Base-by-base conservation (phyloP, 2,329 filamentous ascomycete species). In the Aspergillus texensis region DNA sequence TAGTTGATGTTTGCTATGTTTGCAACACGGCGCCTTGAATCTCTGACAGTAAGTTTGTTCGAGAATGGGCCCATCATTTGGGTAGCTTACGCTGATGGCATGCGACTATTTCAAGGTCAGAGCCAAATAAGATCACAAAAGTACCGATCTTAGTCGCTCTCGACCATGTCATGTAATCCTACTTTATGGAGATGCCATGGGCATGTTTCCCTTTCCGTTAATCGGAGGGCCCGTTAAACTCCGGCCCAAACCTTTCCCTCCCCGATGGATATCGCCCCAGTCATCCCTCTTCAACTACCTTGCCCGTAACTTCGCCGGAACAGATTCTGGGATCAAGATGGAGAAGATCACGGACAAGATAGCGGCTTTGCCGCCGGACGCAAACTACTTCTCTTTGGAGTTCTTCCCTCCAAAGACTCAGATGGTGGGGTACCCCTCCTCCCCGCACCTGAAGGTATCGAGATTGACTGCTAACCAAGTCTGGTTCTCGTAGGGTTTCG, bases 371-470 rank as follows among this genome's bases (percentile, higher is more conserved):
- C 91, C 92, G 78, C 86, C 90, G 68, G 88, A 92, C 79, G 87
- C 88, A 68, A 89, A 87, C 77, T 98, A 95, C 84, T 96, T 97
- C 81, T 98, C 95, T 55, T 90, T 98, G 80, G 95, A 99, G 82
- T 99, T 99, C 88, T 99, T 99, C 82, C 95, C 95, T 70, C 95
- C 95, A 67, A 99, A 98, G 84, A 99, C 95, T 54, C 86, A 90
- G 65, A 97, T 96, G 89, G 86, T 87, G 74, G 72, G 79, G 72
- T 73, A 69, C 21, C 53, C 53, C 46, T 57, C 53, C 62, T 66
- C 71, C 68, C 69, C 72, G 72, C 75, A 70, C 58, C 58, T 60
- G n/a, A 39, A 12, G 16, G 58, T 60, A 48, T 36, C 50, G 46
- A 65, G 30, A 52, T 57, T 56, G 41, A 64, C 62, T 59, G 64